Evolutionary conservation across 2,329 filamentous ascomycete genomes (phyloP), one percentile per base, ranked within the genome.

Genomic region (Ophidiomyces ophidiicola): DNA sequence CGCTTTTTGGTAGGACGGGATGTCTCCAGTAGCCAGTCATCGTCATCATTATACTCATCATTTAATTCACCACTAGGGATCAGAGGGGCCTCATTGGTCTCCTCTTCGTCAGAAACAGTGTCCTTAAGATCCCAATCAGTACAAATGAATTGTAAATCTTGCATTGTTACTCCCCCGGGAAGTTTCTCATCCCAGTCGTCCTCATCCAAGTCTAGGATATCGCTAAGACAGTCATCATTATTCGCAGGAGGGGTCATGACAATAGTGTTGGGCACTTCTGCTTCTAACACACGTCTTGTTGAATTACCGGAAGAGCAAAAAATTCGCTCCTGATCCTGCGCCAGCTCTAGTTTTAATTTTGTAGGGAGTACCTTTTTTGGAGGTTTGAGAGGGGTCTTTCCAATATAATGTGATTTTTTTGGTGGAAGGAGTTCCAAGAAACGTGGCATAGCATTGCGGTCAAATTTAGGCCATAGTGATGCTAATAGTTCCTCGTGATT

Each of bases 281-380:
- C 56, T 39, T 68, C 64, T 5, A 65, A 59, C 7, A 61, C 58
- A 19, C 64, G 60, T 48, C 73, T 70, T 26, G 67, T 64, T 1
- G 71, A 68, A 18, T 76, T 70, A 0, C 78, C 78, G 0, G 76
- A 70, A n/a, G 88, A 74, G 41, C 78, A 77, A 57, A 96, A 98
- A 18, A 73, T 69, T 50, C 86, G 85, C 58, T 93, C 84, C 48
- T 93, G 82, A 51, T 96, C 90, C 32, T 75, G 71, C 2, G 83
- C 81, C 23, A 96, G 67, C 45, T 98, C 90, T 10, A 98, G 69
- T 45, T 77, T 86, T 41, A 94, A 71, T 60, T 98, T 98, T 14
- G 81, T 87, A 0, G 86, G 85, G 4, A 86, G 72, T 3, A 96
- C 70, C 11, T 83, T 70, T 59, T 87, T 90, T 0, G 86, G 83